Conservation (phyloP, 345 rosid genomes). For the Brassica cretica region DNA sequence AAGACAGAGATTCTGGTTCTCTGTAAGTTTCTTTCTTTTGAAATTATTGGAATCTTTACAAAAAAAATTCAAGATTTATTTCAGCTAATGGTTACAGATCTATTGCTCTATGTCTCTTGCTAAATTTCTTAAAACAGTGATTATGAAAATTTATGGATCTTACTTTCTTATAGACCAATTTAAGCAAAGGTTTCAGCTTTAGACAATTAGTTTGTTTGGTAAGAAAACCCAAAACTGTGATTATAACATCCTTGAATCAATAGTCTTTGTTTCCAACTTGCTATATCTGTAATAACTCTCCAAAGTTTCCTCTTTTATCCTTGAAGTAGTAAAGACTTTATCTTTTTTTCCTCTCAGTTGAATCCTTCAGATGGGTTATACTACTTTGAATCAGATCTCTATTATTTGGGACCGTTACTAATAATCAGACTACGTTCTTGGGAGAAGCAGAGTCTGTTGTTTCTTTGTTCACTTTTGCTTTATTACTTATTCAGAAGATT, state of each 20-base stretch:
- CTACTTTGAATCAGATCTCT: conserved; percentile 29
- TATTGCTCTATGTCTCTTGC: conserved; percentile 4
- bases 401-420: conserved; percentile 27
- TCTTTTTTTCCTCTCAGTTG: conserved; percentile 11
- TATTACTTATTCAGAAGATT: not conserved
- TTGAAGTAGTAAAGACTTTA: conserved; percentile 20
- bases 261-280: conserved; percentile 9
- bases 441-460: conserved; percentile 13
- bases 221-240: not conserved
- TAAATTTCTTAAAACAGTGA: not conserved
- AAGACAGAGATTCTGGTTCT: not conserved
- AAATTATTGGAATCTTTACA: not conserved
- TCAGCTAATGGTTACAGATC: not conserved
- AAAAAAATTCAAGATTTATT: not conserved
- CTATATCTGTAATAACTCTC: conserved; percentile 10
- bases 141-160: conserved; percentile 18
- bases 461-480: not conserved
- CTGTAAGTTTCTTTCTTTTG: not conserved
- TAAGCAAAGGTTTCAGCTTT: conserved; percentile 6
- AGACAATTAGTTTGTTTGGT: not conserved
- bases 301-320: not conserved
- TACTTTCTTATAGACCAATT: not conserved
- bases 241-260: not conserved
- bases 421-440: conserved; percentile 33
- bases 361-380: conserved; percentile 5